These are phyloP conservation scores for Backusella macrospora DNA, from an alignment of 192 early-diverging fungal genomes.

Conservation along the genomic window DNA sequence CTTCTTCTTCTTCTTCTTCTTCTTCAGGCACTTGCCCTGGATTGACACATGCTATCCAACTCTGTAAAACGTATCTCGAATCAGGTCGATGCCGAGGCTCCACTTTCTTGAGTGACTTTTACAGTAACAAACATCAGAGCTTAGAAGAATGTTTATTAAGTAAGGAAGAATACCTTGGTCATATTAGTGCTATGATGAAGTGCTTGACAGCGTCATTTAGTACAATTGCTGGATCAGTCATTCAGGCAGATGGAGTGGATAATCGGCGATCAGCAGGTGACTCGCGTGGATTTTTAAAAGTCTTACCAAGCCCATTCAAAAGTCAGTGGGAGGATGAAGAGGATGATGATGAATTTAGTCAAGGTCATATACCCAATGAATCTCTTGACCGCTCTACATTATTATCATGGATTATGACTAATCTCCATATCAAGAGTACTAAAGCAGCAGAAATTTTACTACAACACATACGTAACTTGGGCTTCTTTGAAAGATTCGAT, in stretches of 20 bases:
- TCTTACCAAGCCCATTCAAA: constrained; percentile 19
- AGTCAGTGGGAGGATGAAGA: not conserved
- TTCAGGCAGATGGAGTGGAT: not conserved
- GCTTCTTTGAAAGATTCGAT: constrained; percentile 56
- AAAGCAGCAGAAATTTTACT: constrained; percentile 42
- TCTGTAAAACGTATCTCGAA: constrained; percentile 31
- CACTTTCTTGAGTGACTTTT: constrained; percentile 47
- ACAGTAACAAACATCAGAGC: constrained; percentile 29
- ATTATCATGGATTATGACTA: constrained; percentile 40
- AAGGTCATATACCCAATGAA: constrained; percentile 27
- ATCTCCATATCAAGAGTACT: constrained; percentile 42
- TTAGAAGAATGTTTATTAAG: constrained; percentile 44
- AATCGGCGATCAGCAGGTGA: constrained; percentile 28
- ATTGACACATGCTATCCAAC: constrained; percentile 20
- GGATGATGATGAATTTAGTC: constrained; percentile 9
- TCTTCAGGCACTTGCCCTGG: not conserved
- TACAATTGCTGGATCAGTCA: not conserved
- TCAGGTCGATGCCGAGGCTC: constrained; percentile 25
- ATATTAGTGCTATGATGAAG: constrained; percentile 52
- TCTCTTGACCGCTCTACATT: constrained; percentile 33
- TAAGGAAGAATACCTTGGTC: constrained; percentile 49
- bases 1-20: not conserved
- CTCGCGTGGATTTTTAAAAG: constrained; percentile 29
- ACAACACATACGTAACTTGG: constrained; percentile 59
- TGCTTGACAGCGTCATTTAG: not conserved